Evolutionary conservation across 345 rosid species (phyloP).

Genomic region (Citrus trifoliata): DNA sequence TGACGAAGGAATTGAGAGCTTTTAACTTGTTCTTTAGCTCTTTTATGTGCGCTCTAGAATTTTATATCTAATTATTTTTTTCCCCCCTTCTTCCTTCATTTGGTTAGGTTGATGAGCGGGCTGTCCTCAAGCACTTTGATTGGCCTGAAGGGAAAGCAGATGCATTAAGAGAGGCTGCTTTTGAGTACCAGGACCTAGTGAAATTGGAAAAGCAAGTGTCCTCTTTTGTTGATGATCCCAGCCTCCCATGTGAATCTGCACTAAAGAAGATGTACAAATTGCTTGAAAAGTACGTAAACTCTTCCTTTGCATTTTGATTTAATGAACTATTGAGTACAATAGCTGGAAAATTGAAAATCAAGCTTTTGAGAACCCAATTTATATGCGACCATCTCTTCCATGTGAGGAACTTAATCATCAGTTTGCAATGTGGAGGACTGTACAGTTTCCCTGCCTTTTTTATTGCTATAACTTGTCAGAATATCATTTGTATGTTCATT

Average conservation of each 20-base stretch:
- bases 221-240: conserved; percentile 81
- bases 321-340: neutral
- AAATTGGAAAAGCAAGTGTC: conserved; percentile 81
- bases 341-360: neutral
- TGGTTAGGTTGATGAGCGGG: conserved; percentile 88
- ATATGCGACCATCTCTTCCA: neutral
- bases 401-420: neutral
- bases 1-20: neutral
- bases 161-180: conserved; percentile 92
- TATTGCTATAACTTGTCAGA: neutral
- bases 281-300: conserved; percentile 77
- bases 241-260: conserved; percentile 78
- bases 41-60: neutral
- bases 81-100: conserved; percentile 4
- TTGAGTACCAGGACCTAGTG: conserved; percentile 92
- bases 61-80: neutral
- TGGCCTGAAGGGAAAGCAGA: conserved; percentile 99
- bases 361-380: conserved; percentile 1
- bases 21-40: neutral
- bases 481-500: neutral
- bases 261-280: conserved; percentile 90
- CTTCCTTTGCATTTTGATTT: conserved; percentile 13
- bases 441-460: neutral
- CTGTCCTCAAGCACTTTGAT: conserved; percentile 97
- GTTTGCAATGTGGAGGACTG: neutral